Evolutionary conservation across 495 filamentous ascomycete species (phyloP).

Genomic region (Penicillium manginii): DNA sequence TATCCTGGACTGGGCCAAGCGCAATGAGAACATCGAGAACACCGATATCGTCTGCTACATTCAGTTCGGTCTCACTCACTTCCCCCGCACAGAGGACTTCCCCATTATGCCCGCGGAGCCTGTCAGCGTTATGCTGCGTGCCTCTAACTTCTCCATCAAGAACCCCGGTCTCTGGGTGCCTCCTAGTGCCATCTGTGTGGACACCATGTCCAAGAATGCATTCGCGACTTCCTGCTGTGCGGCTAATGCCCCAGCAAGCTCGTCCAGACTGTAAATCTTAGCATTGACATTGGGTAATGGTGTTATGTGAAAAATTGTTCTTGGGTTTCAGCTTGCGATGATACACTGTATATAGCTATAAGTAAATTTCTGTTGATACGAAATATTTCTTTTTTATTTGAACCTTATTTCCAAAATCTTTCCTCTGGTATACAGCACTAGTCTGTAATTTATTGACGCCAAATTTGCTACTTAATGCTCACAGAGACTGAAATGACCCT

Average conservation of each 20-base stretch:
- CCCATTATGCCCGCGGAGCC: constrained; percentile 74
- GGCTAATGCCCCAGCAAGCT: constrained; percentile 20
- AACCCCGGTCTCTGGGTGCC: constrained; percentile 75
- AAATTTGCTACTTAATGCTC: constrained; percentile 24
- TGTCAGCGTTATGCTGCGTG: constrained; percentile 67
- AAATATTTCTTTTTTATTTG: background rate
- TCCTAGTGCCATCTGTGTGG: constrained; percentile 46
- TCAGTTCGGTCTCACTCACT: constrained; percentile 63
- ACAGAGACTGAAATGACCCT: constrained; percentile 25
- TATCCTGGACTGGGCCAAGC: constrained; percentile 46
- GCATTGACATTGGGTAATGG: background rate
- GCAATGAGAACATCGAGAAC: constrained; percentile 56
- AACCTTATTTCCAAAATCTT: background rate
- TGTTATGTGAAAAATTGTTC: constrained; percentile 6
- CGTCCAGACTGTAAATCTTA: constrained; percentile 30
- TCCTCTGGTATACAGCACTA: background rate
- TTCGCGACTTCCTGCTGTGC: constrained; percentile 34
- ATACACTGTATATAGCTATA: background rate
- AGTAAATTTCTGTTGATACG: background rate
- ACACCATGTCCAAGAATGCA: constrained; percentile 31
- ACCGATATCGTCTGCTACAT: constrained; percentile 60
- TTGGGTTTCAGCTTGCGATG: background rate
- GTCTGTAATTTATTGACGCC: background rate
- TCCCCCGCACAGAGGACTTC: constrained; percentile 62
- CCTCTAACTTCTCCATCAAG: constrained; percentile 70